Conservation (phyloP, 441 rosid genomes). For the Erodium chrysanthum region DNA sequence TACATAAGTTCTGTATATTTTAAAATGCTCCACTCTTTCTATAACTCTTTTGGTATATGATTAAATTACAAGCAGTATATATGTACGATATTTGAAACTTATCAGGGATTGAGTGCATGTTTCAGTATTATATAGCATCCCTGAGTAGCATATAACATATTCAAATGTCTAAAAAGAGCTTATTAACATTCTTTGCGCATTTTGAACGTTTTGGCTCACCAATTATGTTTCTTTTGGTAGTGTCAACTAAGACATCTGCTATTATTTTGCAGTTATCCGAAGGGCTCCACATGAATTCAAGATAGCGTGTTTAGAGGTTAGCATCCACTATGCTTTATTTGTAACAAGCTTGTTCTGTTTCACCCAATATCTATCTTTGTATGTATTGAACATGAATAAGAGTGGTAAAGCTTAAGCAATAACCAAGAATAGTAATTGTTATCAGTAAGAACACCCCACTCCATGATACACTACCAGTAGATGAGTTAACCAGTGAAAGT, state of each 20-base stretch:
- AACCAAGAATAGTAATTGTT: background rate
- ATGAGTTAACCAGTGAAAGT: background rate
- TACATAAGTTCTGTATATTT: background rate
- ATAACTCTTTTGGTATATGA: background rate
- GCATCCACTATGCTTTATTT: conserved; percentile 17
- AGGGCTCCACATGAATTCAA: conserved; percentile 99
- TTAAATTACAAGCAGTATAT: background rate
- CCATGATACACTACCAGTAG: background rate
- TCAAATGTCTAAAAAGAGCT: background rate
- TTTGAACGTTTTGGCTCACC: background rate
- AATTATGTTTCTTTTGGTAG: background rate
- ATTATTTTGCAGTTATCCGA: conserved; percentile 57
- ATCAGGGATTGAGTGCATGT: background rate
- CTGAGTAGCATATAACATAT: background rate
- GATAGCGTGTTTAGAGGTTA: conserved; percentile 93
- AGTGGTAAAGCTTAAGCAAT: background rate
- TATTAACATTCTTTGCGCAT: background rate
- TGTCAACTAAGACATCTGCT: conserved; percentile 17
- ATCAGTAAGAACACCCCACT: background rate
- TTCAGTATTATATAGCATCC: background rate
- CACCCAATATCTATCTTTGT: background rate
- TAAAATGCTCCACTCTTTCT: background rate
- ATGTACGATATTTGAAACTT: background rate
- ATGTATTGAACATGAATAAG: background rate
- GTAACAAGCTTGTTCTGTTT: background rate